Base-by-base conservation (phyloP, 192 early-diverging fungal genomes). In the Gigaspora rosea region DNA sequence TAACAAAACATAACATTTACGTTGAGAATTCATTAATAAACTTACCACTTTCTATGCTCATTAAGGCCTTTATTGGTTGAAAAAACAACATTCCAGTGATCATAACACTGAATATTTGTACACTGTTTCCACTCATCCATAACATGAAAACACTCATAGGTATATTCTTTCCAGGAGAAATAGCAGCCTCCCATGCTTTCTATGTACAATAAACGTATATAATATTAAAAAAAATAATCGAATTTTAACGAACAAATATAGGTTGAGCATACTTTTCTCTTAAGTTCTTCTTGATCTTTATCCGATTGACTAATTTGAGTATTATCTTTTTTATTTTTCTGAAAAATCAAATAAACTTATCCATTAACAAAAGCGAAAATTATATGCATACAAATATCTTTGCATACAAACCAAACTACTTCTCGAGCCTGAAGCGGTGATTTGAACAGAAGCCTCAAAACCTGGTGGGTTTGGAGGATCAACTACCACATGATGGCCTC, bases 131-230 rank as follows among this genome's bases (percentile, higher is more conserved):
- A 32, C 92, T 94, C 98, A 99, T 99, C 87, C 94, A 99, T 35
- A 98, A 89, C 98, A 99, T 99, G 79, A 99, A 92, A 22, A 86
- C 94, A 63, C 98, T 94, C 97, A 99, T 98, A 1, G 98, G 98
- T 32, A 98, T 90, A 47, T 91, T 90, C 80, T 98, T 98, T 63
- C 90, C 95, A 7, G 94, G 94, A 2, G 85, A 90, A 56, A 97
- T 83, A 7, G 97, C 96, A 35, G 92, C 90, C 79, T 99, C 98
- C 95, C 96, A 99, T 49, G 96, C 97, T 92, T 96, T 98, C 91
- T 98, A 52, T 27, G 2, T n/a, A 49, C 8, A 4, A 16, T 36
- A 49, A 27, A 50, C 50, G n/a, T n/a, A 63, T 22, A 20, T n/a
- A 20, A 49, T 9, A 49, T 62, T 27, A 32, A 59, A 32, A 11